Percentiles rank a stretch among this genome's conserved stretches.
phyloP scores from a whole-genome alignment of 2,329 filamentous ascomycete genomes.

The Epichloe sibirici region DNA sequence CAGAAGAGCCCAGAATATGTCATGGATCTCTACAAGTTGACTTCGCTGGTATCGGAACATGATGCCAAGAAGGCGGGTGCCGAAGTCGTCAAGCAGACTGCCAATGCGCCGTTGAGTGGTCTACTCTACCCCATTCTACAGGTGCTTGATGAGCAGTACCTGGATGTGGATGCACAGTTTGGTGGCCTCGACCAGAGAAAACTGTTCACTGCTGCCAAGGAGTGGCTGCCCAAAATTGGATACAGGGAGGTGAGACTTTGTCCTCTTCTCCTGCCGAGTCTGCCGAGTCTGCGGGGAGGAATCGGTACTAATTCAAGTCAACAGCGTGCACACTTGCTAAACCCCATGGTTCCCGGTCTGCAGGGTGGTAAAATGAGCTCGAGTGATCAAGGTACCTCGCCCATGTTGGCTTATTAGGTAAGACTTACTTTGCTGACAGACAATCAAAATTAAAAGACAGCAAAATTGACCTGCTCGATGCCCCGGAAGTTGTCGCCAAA shows the following conservation, averaged over 20 bases:
- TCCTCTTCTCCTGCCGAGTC: no score
- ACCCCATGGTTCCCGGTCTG: slow-evolving; percentile 82
- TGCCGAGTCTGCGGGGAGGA: neutral
- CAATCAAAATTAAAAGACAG: slow-evolving; percentile 38
- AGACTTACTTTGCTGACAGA: neutral
- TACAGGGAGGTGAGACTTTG: slow-evolving; percentile 48
- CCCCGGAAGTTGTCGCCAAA: slow-evolving; percentile 59
- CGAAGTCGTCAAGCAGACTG: slow-evolving; percentile 87
- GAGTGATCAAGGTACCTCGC: slow-evolving; percentile 46
- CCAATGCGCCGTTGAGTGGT: slow-evolving; percentile 54
- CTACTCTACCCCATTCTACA: slow-evolving; percentile 48
- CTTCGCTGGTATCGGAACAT: slow-evolving; percentile 58
- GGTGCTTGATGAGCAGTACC: slow-evolving; percentile 79
- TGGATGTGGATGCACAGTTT: slow-evolving; percentile 80
- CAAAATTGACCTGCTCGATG: slow-evolving; percentile 89
- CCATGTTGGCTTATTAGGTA: no score
- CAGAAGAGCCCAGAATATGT: slow-evolving; percentile 62
- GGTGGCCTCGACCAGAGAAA: slow-evolving; percentile 79
- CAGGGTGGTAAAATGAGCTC: slow-evolving; percentile 78
- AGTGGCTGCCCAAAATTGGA: slow-evolving; percentile 73
- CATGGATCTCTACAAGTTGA: slow-evolving; percentile 79
- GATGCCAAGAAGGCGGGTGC: slow-evolving; percentile 84
- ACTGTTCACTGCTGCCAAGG: slow-evolving; percentile 75
- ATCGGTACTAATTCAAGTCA: neutral
- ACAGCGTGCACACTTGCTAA: slow-evolving; percentile 25